Evolutionary conservation across 495 filamentous ascomycete species (phyloP).

Genomic region (Lepraria neglecta): DNA sequence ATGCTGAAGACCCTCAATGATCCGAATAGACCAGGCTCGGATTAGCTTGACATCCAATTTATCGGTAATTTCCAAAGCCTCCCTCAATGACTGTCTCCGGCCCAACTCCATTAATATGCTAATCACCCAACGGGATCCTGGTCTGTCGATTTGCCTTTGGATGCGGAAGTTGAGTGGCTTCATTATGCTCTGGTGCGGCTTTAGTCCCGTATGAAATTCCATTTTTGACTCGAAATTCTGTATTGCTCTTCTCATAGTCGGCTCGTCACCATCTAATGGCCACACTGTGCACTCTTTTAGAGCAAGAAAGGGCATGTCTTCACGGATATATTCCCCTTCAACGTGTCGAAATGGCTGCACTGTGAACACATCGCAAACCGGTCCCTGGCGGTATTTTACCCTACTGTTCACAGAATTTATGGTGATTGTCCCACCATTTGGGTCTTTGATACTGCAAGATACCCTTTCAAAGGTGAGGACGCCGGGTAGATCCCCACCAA

Average conservation of each 20-base stretch:
- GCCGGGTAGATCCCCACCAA: slow-evolving; percentile 37
- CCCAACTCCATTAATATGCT: slow-evolving; percentile 70
- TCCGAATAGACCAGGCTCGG: slow-evolving; percentile 77
- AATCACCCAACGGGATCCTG: slow-evolving; percentile 57
- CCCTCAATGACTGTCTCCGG: slow-evolving; percentile 73
- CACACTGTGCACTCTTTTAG: slow-evolving; percentile 63
- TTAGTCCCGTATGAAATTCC: slow-evolving; percentile 61
- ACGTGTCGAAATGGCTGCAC: slow-evolving; percentile 14
- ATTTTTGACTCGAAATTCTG: slow-evolving; percentile 61
- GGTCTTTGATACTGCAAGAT: slow-evolving; percentile 51
- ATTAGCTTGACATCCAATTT: slow-evolving; percentile 64
- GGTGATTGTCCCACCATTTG: slow-evolving; percentile 46
- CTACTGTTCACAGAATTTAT: slow-evolving; percentile 63
- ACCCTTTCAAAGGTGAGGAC: slow-evolving; percentile 65
- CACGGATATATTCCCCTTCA: neutral
- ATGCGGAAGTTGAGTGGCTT: slow-evolving; percentile 79
- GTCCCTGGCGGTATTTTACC: slow-evolving; percentile 50
- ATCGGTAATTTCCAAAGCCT: slow-evolving; percentile 71
- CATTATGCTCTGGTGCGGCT: slow-evolving; percentile 66
- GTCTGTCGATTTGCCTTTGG: slow-evolving; percentile 27
- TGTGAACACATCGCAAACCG: slow-evolving; percentile 23
- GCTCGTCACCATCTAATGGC: slow-evolving; percentile 48
- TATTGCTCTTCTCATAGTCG: slow-evolving; percentile 58
- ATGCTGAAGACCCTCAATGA: slow-evolving; percentile 85
- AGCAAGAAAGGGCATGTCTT: slow-evolving; percentile 51